Evolutionary conservation across 176 grass and related monocot genomes (phyloP).

Genomic region (Aegilops speltoides): DNA sequence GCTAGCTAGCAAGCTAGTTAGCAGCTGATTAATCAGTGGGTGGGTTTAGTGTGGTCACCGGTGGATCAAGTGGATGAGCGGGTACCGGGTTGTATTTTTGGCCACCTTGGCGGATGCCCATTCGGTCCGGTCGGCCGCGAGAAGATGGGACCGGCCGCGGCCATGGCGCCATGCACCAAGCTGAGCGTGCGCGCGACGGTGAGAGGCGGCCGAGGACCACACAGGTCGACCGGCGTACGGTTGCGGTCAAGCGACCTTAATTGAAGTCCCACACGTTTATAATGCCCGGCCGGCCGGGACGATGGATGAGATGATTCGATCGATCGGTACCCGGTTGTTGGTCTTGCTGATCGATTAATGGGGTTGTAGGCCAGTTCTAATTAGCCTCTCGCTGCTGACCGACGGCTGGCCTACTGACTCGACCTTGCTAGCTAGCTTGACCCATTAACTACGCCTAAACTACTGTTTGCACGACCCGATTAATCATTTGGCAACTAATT

Average conservation of each 20-base stretch:
- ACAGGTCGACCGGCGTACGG: neutral
- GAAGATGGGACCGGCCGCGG: neutral
- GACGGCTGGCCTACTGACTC: neutral
- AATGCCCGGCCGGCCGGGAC: neutral
- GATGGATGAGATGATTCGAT: neutral
- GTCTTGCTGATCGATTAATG: neutral
- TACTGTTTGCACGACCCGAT: neutral
- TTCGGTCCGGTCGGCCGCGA: slow-evolving; percentile 15
- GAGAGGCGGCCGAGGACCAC: neutral
- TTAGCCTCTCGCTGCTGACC: neutral
- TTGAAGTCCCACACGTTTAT: slow-evolving; percentile 34
- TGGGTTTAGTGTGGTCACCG: neutral
- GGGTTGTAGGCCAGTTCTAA: neutral
- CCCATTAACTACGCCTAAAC: neutral
- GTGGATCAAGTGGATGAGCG: neutral
- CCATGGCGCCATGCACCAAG: neutral
- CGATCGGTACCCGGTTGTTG: neutral
- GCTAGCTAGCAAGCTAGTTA: too few species aligned
- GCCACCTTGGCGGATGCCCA: slow-evolving; percentile 22
- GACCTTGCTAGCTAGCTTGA: neutral
- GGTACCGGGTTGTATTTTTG: neutral
- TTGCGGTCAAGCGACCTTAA: neutral
- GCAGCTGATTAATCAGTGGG: neutral
- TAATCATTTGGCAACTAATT: neutral
- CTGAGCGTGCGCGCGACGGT: neutral